Conservation (phyloP, 164 flowering plant species). For the Magnolia changhungtana region DNA sequence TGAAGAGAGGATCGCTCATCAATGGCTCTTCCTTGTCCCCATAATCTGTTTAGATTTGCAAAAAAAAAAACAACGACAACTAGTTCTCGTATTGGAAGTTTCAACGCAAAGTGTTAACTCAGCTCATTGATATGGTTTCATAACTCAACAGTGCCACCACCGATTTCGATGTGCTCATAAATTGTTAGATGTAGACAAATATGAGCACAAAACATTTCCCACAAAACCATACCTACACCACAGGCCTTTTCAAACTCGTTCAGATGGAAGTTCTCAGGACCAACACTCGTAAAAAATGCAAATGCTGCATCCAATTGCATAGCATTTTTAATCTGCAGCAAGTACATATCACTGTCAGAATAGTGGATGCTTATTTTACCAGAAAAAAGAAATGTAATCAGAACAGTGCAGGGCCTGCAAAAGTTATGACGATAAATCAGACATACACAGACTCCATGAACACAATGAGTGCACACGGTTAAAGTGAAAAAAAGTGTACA, state of each 20-base stretch:
- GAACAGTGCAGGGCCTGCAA: neutral
- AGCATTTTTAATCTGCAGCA: constrained; percentile 73
- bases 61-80: too few relatives aligned
- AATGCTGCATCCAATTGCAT: constrained; percentile 89
- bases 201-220: neutral
- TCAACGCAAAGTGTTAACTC: too few relatives aligned
- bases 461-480: neutral
- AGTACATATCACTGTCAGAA: neutral
- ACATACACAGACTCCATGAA: neutral
- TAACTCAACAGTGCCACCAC: neutral
- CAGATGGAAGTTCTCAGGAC: constrained; percentile 43
- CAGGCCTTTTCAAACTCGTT: constrained; percentile 84
- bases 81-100: too few relatives aligned
- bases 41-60: too few relatives aligned
- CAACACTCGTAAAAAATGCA: constrained; percentile 44
- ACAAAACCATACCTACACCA: constrained; percentile 75
- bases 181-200: neutral
- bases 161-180: neutral
- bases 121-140: neutral
- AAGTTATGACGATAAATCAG: too few relatives aligned
- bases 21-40: too few relatives aligned
- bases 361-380: neutral
- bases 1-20: too few relatives aligned
- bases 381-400: too few relatives aligned
- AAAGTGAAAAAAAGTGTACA: neutral